Conservation (phyloP, 2,329 filamentous ascomycete genomes). For the Drechslerella coelobrocha region DNA sequence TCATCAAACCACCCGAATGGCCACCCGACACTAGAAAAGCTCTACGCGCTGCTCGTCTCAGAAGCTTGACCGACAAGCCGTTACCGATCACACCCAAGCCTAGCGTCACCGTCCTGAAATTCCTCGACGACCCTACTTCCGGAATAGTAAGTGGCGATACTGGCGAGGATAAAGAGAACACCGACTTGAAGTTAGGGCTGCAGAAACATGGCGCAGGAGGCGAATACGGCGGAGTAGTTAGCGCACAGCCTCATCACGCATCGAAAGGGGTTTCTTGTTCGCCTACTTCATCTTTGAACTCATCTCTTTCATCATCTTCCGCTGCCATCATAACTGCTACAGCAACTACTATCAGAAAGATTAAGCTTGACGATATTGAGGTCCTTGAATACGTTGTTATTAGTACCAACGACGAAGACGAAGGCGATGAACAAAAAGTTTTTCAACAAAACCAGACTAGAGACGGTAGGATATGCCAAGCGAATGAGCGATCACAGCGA, state of each 20-base stretch:
- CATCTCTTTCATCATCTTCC: background rate
- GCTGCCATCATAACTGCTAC: background rate
- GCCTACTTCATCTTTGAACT: slow-evolving; percentile 2
- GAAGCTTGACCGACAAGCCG: background rate
- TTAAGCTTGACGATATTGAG: slow-evolving; percentile 10
- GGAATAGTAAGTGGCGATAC: background rate
- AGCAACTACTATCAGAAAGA: slow-evolving; percentile 7
- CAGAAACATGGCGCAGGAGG: background rate
- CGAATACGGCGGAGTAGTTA: background rate
- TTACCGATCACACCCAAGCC: background rate
- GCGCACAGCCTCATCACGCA: background rate
- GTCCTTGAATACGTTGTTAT: slow-evolving; percentile 8
- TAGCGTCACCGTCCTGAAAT: background rate
- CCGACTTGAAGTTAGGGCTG: background rate
- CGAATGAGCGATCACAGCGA: background rate
- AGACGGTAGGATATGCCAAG: background rate
- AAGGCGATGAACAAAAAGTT: background rate
- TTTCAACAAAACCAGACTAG: background rate
- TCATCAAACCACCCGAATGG: slow-evolving; percentile 12
- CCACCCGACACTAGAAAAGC: slow-evolving; percentile 1
- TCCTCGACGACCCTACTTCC: background rate
- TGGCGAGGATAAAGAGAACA: slow-evolving; percentile 1
- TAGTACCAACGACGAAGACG: background rate
- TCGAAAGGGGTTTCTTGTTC: slow-evolving; percentile 1
- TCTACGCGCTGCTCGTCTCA: slow-evolving; percentile 1